Evolutionary conservation across 176 grass and related monocot species (phyloP), one percentile per base, ranked within the genome.

Genomic region (Avena atlantica): DNA sequence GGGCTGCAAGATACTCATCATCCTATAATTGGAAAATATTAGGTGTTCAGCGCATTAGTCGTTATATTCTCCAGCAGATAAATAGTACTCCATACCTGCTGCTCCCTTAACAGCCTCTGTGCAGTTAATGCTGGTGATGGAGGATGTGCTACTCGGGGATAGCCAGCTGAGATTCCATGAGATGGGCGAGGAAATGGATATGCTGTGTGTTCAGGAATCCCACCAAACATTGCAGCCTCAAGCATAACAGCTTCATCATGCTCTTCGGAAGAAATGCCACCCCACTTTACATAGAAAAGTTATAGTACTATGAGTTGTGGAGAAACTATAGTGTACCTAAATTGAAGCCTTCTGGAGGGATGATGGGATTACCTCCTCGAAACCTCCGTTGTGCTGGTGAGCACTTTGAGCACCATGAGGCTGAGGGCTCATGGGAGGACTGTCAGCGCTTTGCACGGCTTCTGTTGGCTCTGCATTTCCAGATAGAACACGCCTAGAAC

Each of bases 171-270:
- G 68, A 79, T 87, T 34, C 86, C 79, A 55, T 64, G 74, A 80
- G 69, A 82, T 90, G 85, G 92, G 80, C 91, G 90, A 15, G 89
- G 76, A 95, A 97, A 93, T 67, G 84, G 94, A 94, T 94, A 94
- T 76, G 85, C 25, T 74, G 90, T 44, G 69, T 78, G 82, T 75
- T 85, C 94, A 88, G 97, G 94, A 82, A 96, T 83, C 34, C 87
- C 91, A 86, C 97, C 97, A 83, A 99, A 97, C 92, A 99, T 97
- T 70, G 97, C 97, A 68, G 92, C 97, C 62, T 99, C 97, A 76
- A 99, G 92, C 97, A 99, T 99, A 89, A 99, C 50, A 85, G 97
- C 97, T 74, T 99, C 97, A 16, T 99, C 97, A 81, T 94, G 94
- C 81, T 99, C 97, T 90, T 94, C 82, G 31, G 91, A 94, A 66